Percentiles rank a stretch among this genome's conserved stretches.
These are phyloP conservation scores for Aquilaria agallochum DNA, from an alignment of 441 rosid species.

Conservation along the genomic window DNA sequence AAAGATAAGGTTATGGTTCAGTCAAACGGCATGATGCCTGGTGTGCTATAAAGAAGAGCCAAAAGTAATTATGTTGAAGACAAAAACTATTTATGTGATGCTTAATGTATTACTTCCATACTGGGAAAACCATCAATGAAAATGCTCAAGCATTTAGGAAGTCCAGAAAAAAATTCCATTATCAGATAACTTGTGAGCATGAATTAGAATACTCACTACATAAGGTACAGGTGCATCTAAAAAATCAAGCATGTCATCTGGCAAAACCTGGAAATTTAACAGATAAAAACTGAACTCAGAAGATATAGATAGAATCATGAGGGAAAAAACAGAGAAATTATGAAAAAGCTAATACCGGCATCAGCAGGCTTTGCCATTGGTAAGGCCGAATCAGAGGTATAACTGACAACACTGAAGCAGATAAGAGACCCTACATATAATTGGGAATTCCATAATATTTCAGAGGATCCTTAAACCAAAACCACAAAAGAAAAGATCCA, in stretches of 20 bases:
- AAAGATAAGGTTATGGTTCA: too few species aligned
- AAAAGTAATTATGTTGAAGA: too few species aligned
- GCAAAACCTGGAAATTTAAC: constrained; percentile 53
- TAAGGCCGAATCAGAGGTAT: constrained; percentile 87
- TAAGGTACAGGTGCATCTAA: constrained; percentile 85
- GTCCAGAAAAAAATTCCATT: neutral
- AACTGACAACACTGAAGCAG: constrained; percentile 79
- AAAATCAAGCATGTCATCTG: constrained; percentile 76
- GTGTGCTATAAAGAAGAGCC: too few species aligned
- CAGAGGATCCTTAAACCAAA: constrained; percentile 4
- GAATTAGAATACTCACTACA: constrained; percentile 43
- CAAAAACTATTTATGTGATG: too few species aligned
- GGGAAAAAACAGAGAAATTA: constrained; percentile 8
- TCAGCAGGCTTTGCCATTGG: constrained; percentile 96
- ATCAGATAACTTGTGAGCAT: too few species aligned
- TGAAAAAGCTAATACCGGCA: constrained; percentile 59
- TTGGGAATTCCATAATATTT: constrained; percentile 5
- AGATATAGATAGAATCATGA: constrained; percentile 5
- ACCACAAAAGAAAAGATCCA: neutral
- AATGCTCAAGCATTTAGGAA: constrained; percentile 2
- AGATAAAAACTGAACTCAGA: constrained; percentile 18
- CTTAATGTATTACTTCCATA: neutral
- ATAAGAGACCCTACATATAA: constrained; percentile 70
- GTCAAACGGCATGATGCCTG: too few species aligned
- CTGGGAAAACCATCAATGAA: neutral